These are phyloP conservation scores for Plasmodium vivax DNA, from an alignment of 169 alveolate genomes.

Conservation along the genomic window DNA sequence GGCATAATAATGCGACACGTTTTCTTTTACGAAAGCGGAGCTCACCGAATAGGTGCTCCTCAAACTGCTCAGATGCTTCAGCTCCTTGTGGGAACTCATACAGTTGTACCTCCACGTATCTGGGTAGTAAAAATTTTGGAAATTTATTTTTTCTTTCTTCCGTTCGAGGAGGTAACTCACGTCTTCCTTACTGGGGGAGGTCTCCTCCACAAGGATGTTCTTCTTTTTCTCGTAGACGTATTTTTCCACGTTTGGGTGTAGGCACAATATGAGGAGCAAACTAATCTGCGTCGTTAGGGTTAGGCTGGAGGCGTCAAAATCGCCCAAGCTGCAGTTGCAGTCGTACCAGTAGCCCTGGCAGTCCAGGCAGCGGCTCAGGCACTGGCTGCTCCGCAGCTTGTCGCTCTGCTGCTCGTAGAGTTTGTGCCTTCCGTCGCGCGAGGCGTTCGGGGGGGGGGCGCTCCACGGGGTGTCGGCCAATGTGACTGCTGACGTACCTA, in stretches of 20 bases:
- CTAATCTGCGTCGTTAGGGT: conserved; percentile 67
- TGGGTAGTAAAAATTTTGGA: conserved; percentile 30
- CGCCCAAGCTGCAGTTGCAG: conserved; percentile 53
- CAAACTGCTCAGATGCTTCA: conserved; percentile 22
- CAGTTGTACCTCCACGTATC: conserved; percentile 63
- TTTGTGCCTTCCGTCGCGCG: background rate
- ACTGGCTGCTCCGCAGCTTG: background rate
- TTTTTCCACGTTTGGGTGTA: conserved; percentile 68
- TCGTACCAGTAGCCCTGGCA: conserved; percentile 60
- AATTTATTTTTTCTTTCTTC: conserved; percentile 28
- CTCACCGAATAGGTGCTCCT: conserved; percentile 52
- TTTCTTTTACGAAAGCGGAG: conserved; percentile 20
- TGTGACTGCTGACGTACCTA: too few relatives aligned
- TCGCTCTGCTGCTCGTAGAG: conserved; percentile 17
- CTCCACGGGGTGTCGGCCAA: background rate
- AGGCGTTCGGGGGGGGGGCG: background rate
- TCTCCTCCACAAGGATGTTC: background rate
- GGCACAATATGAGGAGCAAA: conserved; percentile 44
- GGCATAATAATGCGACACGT: conserved; percentile 43
- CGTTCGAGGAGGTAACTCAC: conserved; percentile 18
- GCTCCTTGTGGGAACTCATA: conserved; percentile 67
- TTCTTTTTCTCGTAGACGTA: conserved; percentile 68
- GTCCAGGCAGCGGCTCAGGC: conserved; percentile 35
- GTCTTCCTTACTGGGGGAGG: conserved; percentile 12
- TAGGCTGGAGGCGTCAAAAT: conserved; percentile 21